A percentile compares a stretch with the other conserved stretches of the same genome.
Evolutionary conservation across 148 eudicot species (phyloP).

Genomic region (Nepenthes gracilis): DNA sequence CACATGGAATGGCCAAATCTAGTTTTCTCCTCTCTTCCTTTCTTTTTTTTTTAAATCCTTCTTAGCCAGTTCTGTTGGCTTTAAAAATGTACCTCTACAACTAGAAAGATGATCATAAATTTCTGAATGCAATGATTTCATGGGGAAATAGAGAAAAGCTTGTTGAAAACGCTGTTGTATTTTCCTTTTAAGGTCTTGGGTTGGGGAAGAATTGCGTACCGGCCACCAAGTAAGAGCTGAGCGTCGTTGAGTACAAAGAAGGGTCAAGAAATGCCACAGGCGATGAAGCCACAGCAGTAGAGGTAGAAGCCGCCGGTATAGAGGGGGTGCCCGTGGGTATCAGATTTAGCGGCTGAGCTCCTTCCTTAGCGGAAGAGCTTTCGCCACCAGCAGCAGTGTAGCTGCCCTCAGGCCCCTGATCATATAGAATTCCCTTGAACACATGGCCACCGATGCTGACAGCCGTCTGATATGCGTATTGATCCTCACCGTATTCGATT

Average conservation of each 20-base stretch:
- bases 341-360: slow-evolving; percentile 19
- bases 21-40: too few relatives aligned
- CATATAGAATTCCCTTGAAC: slow-evolving; percentile 60
- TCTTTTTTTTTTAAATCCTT: too few relatives aligned
- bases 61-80: too few relatives aligned
- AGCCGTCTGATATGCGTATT: slow-evolving; percentile 53
- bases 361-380: slow-evolving; percentile 35
- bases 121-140: too few relatives aligned
- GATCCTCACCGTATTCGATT: slow-evolving; percentile 27
- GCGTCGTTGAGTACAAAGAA: slow-evolving; percentile 27
- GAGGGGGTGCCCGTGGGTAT: slow-evolving; percentile 7
- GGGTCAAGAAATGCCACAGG: slow-evolving; percentile 20
- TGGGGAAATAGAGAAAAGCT: too few relatives aligned
- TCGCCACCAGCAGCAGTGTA: slow-evolving; percentile 12
- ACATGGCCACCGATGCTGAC: slow-evolving; percentile 55
- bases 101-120: too few relatives aligned
- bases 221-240: slow-evolving; percentile 33
- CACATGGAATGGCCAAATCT: too few relatives aligned
- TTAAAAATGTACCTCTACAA: too few relatives aligned
- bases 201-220: slow-evolving; percentile 64
- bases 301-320: background rate
- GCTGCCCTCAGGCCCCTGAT: slow-evolving; percentile 45
- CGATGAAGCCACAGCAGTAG: slow-evolving; percentile 8
- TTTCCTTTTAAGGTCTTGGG: slow-evolving; percentile 31
- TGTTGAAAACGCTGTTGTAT: too few relatives aligned